A percentile compares a stretch with the other conserved stretches of the same genome.
phyloP scores from a whole-genome alignment of 805 yeast species.

The Tetrapisispora taiwanensis region DNA sequence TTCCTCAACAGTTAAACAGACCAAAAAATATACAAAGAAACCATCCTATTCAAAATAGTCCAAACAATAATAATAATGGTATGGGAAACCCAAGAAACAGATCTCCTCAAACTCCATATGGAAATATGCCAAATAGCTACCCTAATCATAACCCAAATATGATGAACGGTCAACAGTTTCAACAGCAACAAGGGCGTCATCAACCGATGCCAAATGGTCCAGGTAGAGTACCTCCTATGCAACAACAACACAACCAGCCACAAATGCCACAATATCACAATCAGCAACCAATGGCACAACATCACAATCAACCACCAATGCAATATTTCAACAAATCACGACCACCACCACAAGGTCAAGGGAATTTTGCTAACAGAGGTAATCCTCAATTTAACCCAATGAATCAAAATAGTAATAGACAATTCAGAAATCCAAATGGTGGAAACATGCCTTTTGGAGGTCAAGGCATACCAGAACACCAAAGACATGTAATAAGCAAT shows the following conservation, averaged over 20 bases:
- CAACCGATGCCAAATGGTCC: not conserved
- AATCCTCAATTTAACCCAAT: not conserved
- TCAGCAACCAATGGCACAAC: not conserved
- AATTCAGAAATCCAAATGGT: constrained; percentile 2
- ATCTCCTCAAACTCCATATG: not conserved
- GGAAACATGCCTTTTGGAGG: constrained; percentile 2
- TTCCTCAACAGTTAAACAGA: not conserved
- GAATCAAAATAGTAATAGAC: not conserved
- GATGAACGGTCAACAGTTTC: not conserved
- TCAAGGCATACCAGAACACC: not conserved
- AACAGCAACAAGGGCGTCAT: not conserved
- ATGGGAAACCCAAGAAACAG: not conserved
- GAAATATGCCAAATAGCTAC: not conserved
- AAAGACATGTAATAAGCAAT: constrained; percentile 5
- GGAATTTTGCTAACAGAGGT: not conserved
- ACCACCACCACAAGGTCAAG: constrained; percentile 5
- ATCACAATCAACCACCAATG: not conserved
- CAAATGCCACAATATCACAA: not conserved
- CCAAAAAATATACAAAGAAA: not conserved
- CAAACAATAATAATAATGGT: not conserved
- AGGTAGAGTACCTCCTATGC: not conserved
- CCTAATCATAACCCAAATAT: not conserved
- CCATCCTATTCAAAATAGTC: not conserved
- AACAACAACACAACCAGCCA: not conserved
- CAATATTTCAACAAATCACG: not conserved